Conservation (phyloP, 306 rosid species). For the Pterocarpus santalinus region DNA sequence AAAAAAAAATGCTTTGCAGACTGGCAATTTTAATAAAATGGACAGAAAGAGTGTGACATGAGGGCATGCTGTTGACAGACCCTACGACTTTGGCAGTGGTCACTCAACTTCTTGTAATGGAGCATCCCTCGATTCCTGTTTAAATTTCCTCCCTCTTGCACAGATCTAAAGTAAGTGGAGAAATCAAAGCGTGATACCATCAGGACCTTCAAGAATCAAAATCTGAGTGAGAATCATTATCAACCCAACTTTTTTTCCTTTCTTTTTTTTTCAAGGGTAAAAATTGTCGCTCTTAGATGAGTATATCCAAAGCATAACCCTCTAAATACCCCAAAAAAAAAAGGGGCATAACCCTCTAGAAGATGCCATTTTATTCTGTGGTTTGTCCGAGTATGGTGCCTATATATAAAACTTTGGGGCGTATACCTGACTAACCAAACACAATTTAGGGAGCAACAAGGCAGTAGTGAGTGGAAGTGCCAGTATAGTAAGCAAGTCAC, state of each 20-base stretch:
- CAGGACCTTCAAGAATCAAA: background rate
- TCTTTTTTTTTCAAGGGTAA: background rate
- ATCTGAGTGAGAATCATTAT: slow-evolving; percentile 4
- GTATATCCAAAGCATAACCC: slow-evolving; percentile 52
- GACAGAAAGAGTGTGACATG: background rate
- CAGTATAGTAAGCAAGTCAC: slow-evolving; percentile 37
- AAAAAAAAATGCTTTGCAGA: background rate
- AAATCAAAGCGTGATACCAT: slow-evolving; percentile 11
- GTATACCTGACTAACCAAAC: slow-evolving; percentile 15
- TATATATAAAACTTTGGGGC: slow-evolving; percentile 37
- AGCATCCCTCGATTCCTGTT: slow-evolving; percentile 35
- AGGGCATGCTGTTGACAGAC: too few relatives aligned
- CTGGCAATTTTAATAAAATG: background rate
- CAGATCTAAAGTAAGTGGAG: background rate
- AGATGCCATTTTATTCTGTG: slow-evolving; percentile 34
- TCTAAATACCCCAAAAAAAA: background rate
- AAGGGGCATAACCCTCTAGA: too few relatives aligned
- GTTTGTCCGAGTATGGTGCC: slow-evolving; percentile 25
- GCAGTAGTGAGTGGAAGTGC: background rate
- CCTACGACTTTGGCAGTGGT: slow-evolving; percentile 16
- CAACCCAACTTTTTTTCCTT: background rate
- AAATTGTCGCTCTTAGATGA: background rate
- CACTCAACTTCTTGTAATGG: slow-evolving; percentile 15
- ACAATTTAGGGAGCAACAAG: background rate
- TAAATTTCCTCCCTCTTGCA: background rate